Evolutionary conservation across 2,329 filamentous ascomycete species (phyloP), one percentile per base, ranked within the genome.

Genomic region (Mycosphaerella arachidis): DNA sequence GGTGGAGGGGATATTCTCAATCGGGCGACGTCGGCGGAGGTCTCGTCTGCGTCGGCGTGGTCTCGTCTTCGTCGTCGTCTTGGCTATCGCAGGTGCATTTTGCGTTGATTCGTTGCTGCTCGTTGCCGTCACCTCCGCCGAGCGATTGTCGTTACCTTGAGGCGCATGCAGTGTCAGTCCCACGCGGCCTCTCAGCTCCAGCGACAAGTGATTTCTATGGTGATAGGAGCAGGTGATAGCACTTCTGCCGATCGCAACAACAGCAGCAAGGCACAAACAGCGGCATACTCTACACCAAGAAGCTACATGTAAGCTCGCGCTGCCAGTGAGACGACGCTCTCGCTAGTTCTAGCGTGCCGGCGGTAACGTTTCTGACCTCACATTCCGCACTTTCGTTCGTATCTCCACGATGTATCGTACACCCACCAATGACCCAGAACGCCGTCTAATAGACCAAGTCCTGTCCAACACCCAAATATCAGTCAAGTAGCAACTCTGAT

Each of bases 1-100:
- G 46, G 16, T 29, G 46, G 18, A 27, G 35, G 54, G 20, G 37
- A 57, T 50, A 24, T 24, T 24, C 24, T 24, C 24, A 24, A 3
- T 24, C 24, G 24, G 24, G 24, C 24, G 24, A 24, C 1, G 24
- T 1, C 24, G 24, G 24, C 13, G 40, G 13, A n/a, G 13, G 40
- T 9, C 8, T 43, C 40, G 40, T 43, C 40, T 13, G 13, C 13
- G 40, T n/a, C 40, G 40, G 13, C 13, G 40, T 43, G 13, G 40
- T 43, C 40, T 6, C 37, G 37, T 40, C 37, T 6, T 7, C 50
- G 50, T 18, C 50, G 50, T n/a, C 46, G 55, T 37, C 24, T 27
- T 52, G 31, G 55, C 55, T 57, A 52, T 57, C 48, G 56, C 56
- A 46, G 46, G 46, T 33, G 56, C 56, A 58, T 54, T 9, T 43